Evolutionary conservation across 169 alveolate genomes (phyloP).

Genomic region (Babesia ovata): DNA sequence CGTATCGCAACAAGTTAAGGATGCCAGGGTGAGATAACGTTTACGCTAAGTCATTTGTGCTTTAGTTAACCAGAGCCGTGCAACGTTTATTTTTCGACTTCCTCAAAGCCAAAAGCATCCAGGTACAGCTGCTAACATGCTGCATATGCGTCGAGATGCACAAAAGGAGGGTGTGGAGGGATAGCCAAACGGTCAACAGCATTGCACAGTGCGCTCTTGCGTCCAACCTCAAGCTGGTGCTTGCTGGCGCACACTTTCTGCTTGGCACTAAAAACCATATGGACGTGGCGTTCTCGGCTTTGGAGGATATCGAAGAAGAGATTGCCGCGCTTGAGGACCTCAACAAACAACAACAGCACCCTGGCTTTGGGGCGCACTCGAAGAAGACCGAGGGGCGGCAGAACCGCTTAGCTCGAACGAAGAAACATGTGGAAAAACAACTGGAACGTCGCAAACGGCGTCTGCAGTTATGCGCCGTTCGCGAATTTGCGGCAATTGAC

Average conservation of each 20-base stretch:
- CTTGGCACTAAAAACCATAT: slow-evolving; percentile 55
- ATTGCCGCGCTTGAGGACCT: slow-evolving; percentile 17
- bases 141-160: slow-evolving; percentile 71
- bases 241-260: slow-evolving; percentile 55
- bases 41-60: background rate
- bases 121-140: slow-evolving; percentile 58
- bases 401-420: slow-evolving; percentile 21
- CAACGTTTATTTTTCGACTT: slow-evolving; percentile 31
- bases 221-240: slow-evolving; percentile 29
- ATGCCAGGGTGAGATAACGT: slow-evolving; percentile 9
- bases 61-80: slow-evolving; percentile 9
- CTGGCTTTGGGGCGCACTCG: slow-evolving; percentile 8
- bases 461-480: slow-evolving; percentile 16
- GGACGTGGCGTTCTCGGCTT: slow-evolving; percentile 51
- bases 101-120: slow-evolving; percentile 9
- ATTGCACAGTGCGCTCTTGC: slow-evolving; percentile 63
- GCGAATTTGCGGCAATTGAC: slow-evolving; percentile 33
- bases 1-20: slow-evolving; percentile 16
- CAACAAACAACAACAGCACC: slow-evolving; percentile 12
- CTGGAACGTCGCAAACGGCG: slow-evolving; percentile 29
- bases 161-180: slow-evolving; percentile 68
- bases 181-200: slow-evolving; percentile 61
- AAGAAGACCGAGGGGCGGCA: slow-evolving; percentile 37
- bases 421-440: slow-evolving; percentile 23
- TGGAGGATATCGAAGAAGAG: slow-evolving; percentile 22